Evolutionary conservation across 192 early-diverging fungal species (phyloP).

Genomic region (Mortierella alpina): DNA sequence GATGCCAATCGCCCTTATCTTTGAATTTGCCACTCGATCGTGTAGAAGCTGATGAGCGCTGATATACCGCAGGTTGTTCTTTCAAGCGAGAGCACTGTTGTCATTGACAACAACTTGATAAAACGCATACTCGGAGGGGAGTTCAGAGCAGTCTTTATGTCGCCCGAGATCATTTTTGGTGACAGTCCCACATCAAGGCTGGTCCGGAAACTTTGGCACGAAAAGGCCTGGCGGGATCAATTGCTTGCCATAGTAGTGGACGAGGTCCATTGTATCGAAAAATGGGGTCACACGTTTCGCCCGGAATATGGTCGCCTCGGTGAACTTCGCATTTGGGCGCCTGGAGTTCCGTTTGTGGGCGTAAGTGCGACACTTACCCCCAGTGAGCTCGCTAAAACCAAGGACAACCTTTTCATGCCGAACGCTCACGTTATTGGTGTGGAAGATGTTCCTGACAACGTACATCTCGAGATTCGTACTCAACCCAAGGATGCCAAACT

Average conservation of each 20-base stretch:
- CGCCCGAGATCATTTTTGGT: slow-evolving; percentile 18
- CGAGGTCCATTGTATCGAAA: slow-evolving; percentile 21
- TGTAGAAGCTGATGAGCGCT: slow-evolving; percentile 14
- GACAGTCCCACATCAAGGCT: slow-evolving; percentile 9
- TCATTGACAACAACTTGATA: neutral
- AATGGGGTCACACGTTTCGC: slow-evolving; percentile 10
- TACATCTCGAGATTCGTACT: slow-evolving; percentile 18
- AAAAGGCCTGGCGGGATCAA: neutral
- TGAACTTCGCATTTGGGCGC: slow-evolving; percentile 18
- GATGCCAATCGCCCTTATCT: neutral
- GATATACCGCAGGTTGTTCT: slow-evolving; percentile 18
- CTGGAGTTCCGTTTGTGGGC: slow-evolving; percentile 16
- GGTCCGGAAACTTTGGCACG: neutral
- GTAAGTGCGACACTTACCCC: slow-evolving; percentile 16
- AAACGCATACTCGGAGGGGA: slow-evolving; percentile 5
- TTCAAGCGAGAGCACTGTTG: slow-evolving; percentile 6
- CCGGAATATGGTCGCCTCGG: slow-evolving; percentile 11
- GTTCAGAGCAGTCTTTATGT: slow-evolving; percentile 25
- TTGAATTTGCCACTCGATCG: slow-evolving; percentile 3
- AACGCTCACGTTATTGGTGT: neutral
- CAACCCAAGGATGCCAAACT: slow-evolving; percentile 10
- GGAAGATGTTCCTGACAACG: slow-evolving; percentile 2
- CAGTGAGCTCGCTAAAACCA: slow-evolving; percentile 1
- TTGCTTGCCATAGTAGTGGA: slow-evolving; percentile 25
- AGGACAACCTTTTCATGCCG: slow-evolving; percentile 5